Evolutionary conservation across 257 asterid genomes (phyloP).

Genomic region (Solanum lignicaule): DNA sequence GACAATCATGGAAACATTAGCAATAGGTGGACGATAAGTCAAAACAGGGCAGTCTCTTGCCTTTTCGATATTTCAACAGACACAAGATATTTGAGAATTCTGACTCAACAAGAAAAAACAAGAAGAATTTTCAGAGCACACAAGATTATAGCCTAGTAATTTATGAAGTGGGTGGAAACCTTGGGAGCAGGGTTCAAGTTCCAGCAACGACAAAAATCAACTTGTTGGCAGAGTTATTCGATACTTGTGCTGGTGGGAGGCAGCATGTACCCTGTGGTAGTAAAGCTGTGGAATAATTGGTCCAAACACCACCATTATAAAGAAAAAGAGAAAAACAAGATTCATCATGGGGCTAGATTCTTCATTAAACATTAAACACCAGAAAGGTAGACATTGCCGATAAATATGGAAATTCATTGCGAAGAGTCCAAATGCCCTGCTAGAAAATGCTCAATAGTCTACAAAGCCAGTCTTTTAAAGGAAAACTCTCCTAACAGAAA

Average conservation of each 20-base stretch:
- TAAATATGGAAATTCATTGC: background rate
- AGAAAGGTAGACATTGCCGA: background rate
- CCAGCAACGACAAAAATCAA: background rate
- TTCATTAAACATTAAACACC: background rate
- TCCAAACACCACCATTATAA: background rate
- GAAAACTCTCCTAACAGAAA: background rate
- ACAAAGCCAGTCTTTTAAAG: background rate
- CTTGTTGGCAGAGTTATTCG: background rate
- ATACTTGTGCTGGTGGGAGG: background rate
- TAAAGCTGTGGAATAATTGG: background rate
- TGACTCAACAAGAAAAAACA: background rate
- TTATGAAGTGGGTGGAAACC: background rate
- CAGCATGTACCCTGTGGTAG: background rate
- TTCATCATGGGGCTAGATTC: background rate
- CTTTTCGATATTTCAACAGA: background rate
- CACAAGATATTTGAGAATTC: background rate
- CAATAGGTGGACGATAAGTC: background rate
- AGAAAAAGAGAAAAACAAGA: background rate
- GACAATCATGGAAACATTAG: background rate
- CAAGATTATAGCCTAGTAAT: background rate
- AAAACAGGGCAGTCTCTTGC: background rate
- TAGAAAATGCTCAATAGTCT: background rate
- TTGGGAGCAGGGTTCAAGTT: background rate
- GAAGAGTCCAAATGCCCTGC: background rate
- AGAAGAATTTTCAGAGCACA: background rate